phyloP scores from a whole-genome alignment of 768 basidiomycete genomes.

The Ephemerocybe angulata region DNA sequence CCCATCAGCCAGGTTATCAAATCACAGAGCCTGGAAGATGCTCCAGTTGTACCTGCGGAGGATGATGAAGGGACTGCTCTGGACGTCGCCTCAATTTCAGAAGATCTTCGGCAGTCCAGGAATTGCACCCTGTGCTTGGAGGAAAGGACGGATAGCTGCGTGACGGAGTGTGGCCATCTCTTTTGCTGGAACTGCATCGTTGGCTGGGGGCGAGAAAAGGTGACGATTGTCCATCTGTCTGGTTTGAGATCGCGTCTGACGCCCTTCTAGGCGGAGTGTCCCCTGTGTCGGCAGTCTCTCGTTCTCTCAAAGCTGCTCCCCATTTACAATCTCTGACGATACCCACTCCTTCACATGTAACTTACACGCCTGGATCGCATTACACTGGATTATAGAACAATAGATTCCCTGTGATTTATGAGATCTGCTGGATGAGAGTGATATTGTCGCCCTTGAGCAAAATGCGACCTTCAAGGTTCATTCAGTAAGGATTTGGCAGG shows the following conservation, averaged over 20 bases:
- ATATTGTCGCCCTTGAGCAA: constrained; percentile 97
- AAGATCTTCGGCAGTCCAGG: constrained; percentile 50
- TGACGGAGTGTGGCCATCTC: constrained; percentile 86
- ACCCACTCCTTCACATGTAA: constrained; percentile 7
- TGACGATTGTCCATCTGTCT: constrained; percentile 21
- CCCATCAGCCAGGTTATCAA: constrained; percentile 57
- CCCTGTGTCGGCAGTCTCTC: constrained; percentile 77
- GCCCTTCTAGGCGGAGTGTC: constrained; percentile 68
- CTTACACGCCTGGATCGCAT: constrained; percentile 6
- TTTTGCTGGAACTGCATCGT: constrained; percentile 91
- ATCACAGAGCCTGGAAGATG: constrained; percentile 45
- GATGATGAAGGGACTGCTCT: constrained; percentile 69
- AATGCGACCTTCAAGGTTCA: constrained; percentile 68
- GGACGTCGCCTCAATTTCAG: constrained; percentile 53
- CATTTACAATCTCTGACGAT: constrained; percentile 73
- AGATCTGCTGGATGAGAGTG: constrained; percentile 83
- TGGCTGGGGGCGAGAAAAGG: constrained; percentile 88
- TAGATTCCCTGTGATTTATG: constrained; percentile 11
- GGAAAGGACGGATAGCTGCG: constrained; percentile 75
- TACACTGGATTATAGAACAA: neutral
- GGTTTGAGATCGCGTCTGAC: neutral
- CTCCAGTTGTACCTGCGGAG: constrained; percentile 56
- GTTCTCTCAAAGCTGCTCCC: constrained; percentile 68
- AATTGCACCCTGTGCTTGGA: constrained; percentile 84
- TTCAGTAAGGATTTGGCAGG: constrained; percentile 6